phyloP scores from a whole-genome alignment of 2,329 filamentous ascomycete species.

The Sclerotinia sclerotiorum region DNA sequence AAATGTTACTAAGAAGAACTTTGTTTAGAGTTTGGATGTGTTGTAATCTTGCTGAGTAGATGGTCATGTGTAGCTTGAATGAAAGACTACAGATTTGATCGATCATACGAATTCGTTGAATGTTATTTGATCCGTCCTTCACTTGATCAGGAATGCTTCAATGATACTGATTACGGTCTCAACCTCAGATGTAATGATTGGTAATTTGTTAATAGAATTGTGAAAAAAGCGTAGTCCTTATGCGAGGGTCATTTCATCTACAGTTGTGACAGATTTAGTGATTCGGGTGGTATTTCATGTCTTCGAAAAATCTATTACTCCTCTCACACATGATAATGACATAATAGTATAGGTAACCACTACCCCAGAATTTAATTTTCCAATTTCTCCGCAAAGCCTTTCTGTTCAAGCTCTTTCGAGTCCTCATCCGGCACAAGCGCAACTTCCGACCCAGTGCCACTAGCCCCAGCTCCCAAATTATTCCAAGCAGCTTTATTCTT shows the following conservation, averaged over 20 bases:
- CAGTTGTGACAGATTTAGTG: background rate
- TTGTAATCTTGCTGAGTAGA: background rate
- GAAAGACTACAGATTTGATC: too few relatives aligned
- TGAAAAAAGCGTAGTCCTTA: too few relatives aligned
- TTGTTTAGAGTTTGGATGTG: background rate
- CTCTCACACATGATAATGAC: background rate
- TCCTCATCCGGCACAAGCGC: slow-evolving; percentile 51
- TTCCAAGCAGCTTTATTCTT: slow-evolving; percentile 67
- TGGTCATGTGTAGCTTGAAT: too few relatives aligned
- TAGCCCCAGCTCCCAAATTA: slow-evolving; percentile 46
- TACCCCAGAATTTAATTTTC: slow-evolving; percentile 10
- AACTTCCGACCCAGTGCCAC: slow-evolving; percentile 20
- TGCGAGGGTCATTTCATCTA: too few relatives aligned
- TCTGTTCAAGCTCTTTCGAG: slow-evolving; percentile 52
- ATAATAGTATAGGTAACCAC: background rate
- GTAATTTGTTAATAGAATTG: too few relatives aligned
- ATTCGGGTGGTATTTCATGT: background rate
- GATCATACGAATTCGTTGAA: too few relatives aligned
- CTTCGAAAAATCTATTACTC: background rate
- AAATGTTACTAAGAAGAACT: slow-evolving; percentile 14
- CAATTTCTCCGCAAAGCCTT: slow-evolving; percentile 53
- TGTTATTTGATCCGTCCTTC: too few relatives aligned
- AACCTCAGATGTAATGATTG: too few relatives aligned
- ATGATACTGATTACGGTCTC: too few relatives aligned
- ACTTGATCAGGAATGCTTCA: too few relatives aligned